Base-by-base conservation (phyloP, 345 rosid genomes). In the Alliaria petiolata region DNA sequence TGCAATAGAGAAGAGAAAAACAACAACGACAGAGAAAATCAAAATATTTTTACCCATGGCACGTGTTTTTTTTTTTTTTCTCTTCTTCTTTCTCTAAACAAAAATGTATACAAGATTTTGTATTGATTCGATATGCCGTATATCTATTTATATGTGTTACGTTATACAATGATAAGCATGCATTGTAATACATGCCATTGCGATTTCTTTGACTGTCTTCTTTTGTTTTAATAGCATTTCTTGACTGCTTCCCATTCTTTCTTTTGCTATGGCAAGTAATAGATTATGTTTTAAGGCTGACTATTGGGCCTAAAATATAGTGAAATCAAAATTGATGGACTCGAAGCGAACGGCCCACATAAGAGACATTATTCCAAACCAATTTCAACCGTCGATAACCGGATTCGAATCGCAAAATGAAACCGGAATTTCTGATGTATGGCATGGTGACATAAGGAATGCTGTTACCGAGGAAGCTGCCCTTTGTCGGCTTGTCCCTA, bases 391-490 rank as follows among this genome's bases (percentile, higher is more conserved):
- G 51, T 28, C 30, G 25, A 50, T 14, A 71, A 42, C 69, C 47
- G 55, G 46, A 25, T 43, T 16, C 0, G 5, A 72, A 63, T 13
- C 6, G 13, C 26, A 33, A 39, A 50, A 6, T 14, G 44, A 50
- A n/a, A 61, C 68, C 36, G 45, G 14, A 70, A 8, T n/a, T n/a
- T n/a, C n/a, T n/a, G 50, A 31, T 0, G 30, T 26, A 26, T 26
- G 49, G 65, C 35, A 35, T 34, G 59, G 58, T 65, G 51, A 65
- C 50, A 45, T 64, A 49, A 57, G 28, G 13, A n/a, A 65, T 58
- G 78, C 12, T 19, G 38, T 74, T 74, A 58, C 66, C 72, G 44
- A 74, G 61, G 72, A 74, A 65, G 61, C 72, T 74, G 51, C 42
- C 59, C 4, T 58, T n/a, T 74, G 72, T 74, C 67, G 67, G 51